Conservation (phyloP, 805 yeast species). For the Cephaloascus albidus region DNA sequence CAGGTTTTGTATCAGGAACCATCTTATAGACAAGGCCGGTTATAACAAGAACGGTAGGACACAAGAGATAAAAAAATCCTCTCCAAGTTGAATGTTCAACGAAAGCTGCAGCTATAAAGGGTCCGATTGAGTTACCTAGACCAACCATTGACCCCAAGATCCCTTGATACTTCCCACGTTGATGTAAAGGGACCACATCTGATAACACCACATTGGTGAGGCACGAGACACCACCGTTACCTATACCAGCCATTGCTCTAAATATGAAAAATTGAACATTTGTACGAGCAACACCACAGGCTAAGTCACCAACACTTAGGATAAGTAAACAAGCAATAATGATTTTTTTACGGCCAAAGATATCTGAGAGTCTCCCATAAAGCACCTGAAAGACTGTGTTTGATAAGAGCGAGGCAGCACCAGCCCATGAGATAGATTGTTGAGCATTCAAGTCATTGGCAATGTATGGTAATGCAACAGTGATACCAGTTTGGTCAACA, state of each 20-base stretch:
- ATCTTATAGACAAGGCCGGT: constrained; percentile 18
- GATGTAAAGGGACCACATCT: constrained; percentile 42
- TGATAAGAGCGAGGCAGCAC: constrained; percentile 43
- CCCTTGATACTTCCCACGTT: constrained; percentile 52
- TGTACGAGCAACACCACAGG: constrained; percentile 41
- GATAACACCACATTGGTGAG: constrained; percentile 43
- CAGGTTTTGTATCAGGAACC: constrained; percentile 24
- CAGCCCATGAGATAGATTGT: constrained; percentile 49
- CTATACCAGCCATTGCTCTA: constrained; percentile 48
- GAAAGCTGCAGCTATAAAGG: constrained; percentile 44
- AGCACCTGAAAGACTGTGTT: constrained; percentile 42
- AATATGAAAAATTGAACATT: constrained; percentile 40
- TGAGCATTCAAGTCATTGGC: constrained; percentile 37
- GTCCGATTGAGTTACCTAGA: constrained; percentile 45
- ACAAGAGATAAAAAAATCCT: constrained; percentile 38
- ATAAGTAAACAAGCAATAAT: constrained; percentile 28
- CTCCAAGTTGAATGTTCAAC: constrained; percentile 40
- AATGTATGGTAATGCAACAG: constrained; percentile 39
- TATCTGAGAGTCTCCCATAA: constrained; percentile 46
- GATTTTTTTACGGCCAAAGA: constrained; percentile 40
- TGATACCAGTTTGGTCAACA: constrained; percentile 40
- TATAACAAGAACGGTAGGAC: constrained; percentile 29
- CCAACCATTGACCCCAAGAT: constrained; percentile 43
- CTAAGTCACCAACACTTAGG: constrained; percentile 34
- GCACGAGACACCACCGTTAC: constrained; percentile 43